phyloP scores from a whole-genome alignment of 495 filamentous ascomycete species.

The Penicillium daleae region DNA sequence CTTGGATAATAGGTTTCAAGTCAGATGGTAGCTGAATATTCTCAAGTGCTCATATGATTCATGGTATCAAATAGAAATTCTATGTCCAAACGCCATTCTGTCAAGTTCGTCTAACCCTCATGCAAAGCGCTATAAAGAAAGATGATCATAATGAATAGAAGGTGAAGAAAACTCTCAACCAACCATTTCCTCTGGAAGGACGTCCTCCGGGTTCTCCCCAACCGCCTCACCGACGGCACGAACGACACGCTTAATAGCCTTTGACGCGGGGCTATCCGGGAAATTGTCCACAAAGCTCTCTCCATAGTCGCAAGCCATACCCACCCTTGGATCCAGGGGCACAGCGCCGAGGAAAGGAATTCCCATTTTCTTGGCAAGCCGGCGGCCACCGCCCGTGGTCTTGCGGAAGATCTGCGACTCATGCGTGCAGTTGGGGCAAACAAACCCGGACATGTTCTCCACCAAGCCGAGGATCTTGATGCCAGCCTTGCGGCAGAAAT shows the following conservation, averaged over 20 bases:
- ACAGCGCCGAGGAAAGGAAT: slow-evolving; percentile 89
- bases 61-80: slow-evolving; percentile 22
- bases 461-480: slow-evolving; percentile 87
- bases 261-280: slow-evolving; percentile 87
- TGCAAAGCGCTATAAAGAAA: slow-evolving; percentile 26
- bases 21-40: slow-evolving; percentile 3
- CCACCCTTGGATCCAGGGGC: slow-evolving; percentile 91
- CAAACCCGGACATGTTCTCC: slow-evolving; percentile 97
- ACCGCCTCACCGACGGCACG: slow-evolving; percentile 66
- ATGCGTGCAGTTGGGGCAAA: slow-evolving; percentile 86
- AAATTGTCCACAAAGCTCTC: slow-evolving; percentile 96
- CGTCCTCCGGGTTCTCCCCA: slow-evolving; percentile 54
- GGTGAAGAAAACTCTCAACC: slow-evolving; percentile 21
- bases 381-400: slow-evolving; percentile 84
- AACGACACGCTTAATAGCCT: slow-evolving; percentile 77
- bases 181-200: slow-evolving; percentile 42
- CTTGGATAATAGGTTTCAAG: not conserved
- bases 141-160: not conserved
- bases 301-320: slow-evolving; percentile 94
- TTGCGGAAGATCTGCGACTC: slow-evolving; percentile 86
- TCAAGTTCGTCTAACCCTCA: slow-evolving; percentile 5
- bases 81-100: slow-evolving; percentile 24
- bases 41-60: slow-evolving; percentile 15
- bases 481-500: slow-evolving; percentile 94
- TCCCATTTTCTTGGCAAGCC: slow-evolving; percentile 78